Percentiles rank a stretch among this genome's conserved stretches.
Evolutionary conservation across 345 rosid species (phyloP).

Genomic region (Salix udensis): DNA sequence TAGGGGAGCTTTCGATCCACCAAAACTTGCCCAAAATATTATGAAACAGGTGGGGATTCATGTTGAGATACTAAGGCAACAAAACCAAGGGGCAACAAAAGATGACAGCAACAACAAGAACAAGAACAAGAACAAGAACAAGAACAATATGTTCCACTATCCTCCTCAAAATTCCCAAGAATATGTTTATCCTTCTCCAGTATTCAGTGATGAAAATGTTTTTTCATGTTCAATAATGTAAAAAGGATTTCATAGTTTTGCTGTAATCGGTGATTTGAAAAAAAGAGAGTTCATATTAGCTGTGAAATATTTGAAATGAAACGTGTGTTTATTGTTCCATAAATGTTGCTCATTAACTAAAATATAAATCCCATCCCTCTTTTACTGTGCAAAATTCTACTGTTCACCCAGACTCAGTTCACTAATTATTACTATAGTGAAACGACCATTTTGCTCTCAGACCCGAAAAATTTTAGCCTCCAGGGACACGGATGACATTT

Average conservation of each 20-base stretch:
- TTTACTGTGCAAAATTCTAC: no score
- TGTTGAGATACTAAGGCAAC: conserved; percentile 16
- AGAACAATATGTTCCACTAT: conserved; percentile 19
- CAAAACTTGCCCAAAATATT: conserved; percentile 34
- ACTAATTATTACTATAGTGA: no score
- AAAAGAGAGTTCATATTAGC: no score
- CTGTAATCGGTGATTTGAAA: no score
- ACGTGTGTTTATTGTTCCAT: no score
- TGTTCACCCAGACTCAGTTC: no score
- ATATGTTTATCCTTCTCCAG: conserved; percentile 28
- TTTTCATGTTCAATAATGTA: conserved; percentile 49
- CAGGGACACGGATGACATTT: no score
- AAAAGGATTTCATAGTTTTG: not conserved
- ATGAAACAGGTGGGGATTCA: conserved; percentile 16
- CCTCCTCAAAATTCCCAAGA: conserved; percentile 40
- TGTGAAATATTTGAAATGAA: no score
- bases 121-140: not conserved
- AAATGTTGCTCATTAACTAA: no score
- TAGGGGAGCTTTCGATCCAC: conserved; percentile 51
- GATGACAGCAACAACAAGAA: not conserved
- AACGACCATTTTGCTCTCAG: no score
- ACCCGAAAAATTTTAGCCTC: no score
- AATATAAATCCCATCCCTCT: no score
- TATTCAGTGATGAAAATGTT: conserved; percentile 47
- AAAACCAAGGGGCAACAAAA: not conserved